These are phyloP conservation scores for Gossypium turneri DNA, from an alignment of 345 rosid genomes.

Conservation along the genomic window DNA sequence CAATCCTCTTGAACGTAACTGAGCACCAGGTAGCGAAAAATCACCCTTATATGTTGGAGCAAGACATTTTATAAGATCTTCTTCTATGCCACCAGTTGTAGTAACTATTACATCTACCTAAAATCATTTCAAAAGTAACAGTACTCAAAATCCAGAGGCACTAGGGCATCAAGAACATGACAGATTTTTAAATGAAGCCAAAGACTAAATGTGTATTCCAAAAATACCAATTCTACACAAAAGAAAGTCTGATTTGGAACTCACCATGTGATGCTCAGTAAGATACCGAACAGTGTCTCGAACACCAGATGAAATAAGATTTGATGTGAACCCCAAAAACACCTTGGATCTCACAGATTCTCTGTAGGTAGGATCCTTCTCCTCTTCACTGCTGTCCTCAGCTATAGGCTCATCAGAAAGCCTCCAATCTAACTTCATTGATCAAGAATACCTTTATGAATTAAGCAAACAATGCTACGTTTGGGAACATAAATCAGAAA, in stretches of 20 bases:
- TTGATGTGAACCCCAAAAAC: slow-evolving; percentile 93
- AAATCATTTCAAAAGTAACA: slow-evolving; percentile 19
- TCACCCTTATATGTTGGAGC: slow-evolving; percentile 91
- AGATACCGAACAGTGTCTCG: slow-evolving; percentile 82
- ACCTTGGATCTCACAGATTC: slow-evolving; percentile 75
- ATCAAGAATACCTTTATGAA: neutral
- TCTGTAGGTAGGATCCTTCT: slow-evolving; percentile 53
- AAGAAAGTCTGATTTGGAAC: slow-evolving; percentile 7
- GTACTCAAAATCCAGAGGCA: neutral
- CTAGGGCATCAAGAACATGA: neutral
- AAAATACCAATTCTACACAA: too few relatives aligned
- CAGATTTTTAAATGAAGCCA: neutral
- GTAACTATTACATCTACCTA: slow-evolving; percentile 96
- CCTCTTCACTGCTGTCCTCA: slow-evolving; percentile 74
- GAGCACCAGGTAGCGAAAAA: slow-evolving; percentile 74
- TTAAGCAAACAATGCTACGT: neutral
- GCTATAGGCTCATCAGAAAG: slow-evolving; percentile 56
- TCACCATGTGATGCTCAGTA: slow-evolving; percentile 86
- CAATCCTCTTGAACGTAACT: slow-evolving; percentile 73
- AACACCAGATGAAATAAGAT: slow-evolving; percentile 87
- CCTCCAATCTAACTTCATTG: slow-evolving; percentile 88
- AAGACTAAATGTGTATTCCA: too few relatives aligned
- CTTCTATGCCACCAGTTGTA: slow-evolving; percentile 94
- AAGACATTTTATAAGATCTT: slow-evolving; percentile 93
- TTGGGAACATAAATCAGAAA: neutral